Percentiles rank a stretch among this genome's conserved stretches.
phyloP scores from a whole-genome alignment of 2,329 filamentous ascomycete species.

The Piedraia hortae region DNA sequence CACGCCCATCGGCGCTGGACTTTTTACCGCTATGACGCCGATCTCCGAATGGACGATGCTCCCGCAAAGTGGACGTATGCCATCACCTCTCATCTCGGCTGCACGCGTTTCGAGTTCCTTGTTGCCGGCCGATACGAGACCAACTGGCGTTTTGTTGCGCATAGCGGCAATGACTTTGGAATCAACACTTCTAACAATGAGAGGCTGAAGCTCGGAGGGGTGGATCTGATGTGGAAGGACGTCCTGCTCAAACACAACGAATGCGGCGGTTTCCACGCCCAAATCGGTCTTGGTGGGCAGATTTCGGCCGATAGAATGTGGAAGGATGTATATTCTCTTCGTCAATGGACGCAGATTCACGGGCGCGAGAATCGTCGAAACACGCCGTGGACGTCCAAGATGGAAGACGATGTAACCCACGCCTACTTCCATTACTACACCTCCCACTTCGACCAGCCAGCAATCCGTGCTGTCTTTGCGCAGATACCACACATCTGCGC shows the following conservation, averaged over 20 bases:
- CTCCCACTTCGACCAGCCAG: conserved; percentile 91
- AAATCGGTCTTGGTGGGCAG: conserved; percentile 76
- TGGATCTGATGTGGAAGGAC: conserved; percentile 97
- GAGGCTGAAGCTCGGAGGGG: conserved; percentile 56
- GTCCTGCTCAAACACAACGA: conserved; percentile 93
- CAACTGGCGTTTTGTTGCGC: conserved; percentile 85
- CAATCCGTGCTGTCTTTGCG: conserved; percentile 79
- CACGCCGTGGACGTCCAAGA: conserved; percentile 70
- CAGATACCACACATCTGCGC: conserved; percentile 87
- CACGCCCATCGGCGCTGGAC: conserved; percentile 79
- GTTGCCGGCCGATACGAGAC: conserved; percentile 74
- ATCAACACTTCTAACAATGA: conserved; percentile 68
- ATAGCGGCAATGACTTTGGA: conserved; percentile 89
- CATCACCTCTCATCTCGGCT: conserved; percentile 85
- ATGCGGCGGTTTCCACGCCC: conserved; percentile 82
- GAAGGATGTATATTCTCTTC: conserved; percentile 81
- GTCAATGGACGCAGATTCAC: conserved; percentile 82
- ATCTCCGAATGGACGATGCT: conserved; percentile 66
- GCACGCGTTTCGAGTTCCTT: conserved; percentile 92
- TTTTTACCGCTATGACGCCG: conserved; percentile 85
- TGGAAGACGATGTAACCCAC: conserved; percentile 85
- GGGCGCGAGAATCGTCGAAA: conserved; percentile 84
- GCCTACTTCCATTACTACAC: conserved; percentile 99
- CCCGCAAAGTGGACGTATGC: conserved; percentile 89
- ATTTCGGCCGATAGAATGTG: conserved; percentile 88